Base-by-base conservation (phyloP, 176 grass and related monocot species). In the Canna indica region DNA sequence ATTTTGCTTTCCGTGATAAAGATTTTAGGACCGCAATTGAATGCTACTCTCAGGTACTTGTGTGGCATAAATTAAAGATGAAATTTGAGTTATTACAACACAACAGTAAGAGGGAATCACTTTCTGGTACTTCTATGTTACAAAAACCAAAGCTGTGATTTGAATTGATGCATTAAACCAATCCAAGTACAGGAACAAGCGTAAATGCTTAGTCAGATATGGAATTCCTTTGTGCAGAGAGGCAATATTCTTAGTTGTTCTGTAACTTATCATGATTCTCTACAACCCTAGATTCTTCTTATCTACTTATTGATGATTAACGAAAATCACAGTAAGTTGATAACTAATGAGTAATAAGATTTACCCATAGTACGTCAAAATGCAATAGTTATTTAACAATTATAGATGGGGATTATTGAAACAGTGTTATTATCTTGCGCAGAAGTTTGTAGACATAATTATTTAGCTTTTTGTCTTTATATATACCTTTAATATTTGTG, bases 1-100 rank as follows among this genome's bases (percentile, higher is more conserved):
- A 97, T 78, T 85, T 86, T 68, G 93, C 88, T 54, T 97, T 97
- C 56, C 93, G 89, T 30, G 93, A 97, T 20, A 97, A 97, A 86
- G 89, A 97, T 83, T 97, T 97, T 68, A 97, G 83, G 82, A 71
- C 77, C 17, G 93, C 93, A 22, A 92, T 90, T 24, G 89, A 97
- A 1, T 90, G 79, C 34, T 97, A 97, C 60, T 83, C 86, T 73
- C 93, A 97, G 88, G 93, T 97, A 65, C 14, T 61, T 61, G n/a
- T 33, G 29, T 63, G 11, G 0, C 18, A 39, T 38, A 39, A 38
- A 38, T 36, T 38, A 38, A n/a, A 25, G 27, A 13, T 60, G 27
- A 15, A 31, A 4, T 60, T 29, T 30, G 1, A 24, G 20, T 50
- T 50, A 15, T 3, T 18, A 14, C 14, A 50, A 14, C 15, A 50